Evolutionary conservation across 176 grass and related monocot genomes (phyloP).

Genomic region (Pontederia crassipes): DNA sequence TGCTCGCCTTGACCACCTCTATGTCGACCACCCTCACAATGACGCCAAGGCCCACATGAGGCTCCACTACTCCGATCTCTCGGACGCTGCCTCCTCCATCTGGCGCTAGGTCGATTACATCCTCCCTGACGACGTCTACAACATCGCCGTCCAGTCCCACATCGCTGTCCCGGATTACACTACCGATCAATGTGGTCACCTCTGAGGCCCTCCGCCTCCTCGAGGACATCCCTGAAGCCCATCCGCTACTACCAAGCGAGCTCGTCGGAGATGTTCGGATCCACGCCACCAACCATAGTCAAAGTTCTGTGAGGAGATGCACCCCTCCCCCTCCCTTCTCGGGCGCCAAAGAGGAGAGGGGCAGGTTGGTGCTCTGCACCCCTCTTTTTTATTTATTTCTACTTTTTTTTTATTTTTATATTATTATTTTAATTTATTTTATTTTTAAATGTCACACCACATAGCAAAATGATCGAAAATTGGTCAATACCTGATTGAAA

Average conservation of each 20-base stretch:
- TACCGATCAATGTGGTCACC: constrained; percentile 53
- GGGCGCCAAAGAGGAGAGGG: too few species aligned
- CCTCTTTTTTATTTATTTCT: too few species aligned
- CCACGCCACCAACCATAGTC: constrained; percentile 83
- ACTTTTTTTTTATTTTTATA: too few species aligned
- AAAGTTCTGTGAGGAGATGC: constrained; percentile 8
- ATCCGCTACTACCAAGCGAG: constrained; percentile 92
- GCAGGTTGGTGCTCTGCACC: too few species aligned
- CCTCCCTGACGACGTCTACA: constrained; percentile 96
- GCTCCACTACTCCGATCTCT: constrained; percentile 95
- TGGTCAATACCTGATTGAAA: too few species aligned
- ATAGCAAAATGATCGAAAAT: too few species aligned
- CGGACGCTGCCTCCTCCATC: constrained; percentile 87
- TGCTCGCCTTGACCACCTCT: constrained; percentile 70
- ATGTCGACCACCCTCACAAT: constrained; percentile 90
- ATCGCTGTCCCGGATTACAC: constrained; percentile 94
- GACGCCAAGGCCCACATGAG: constrained; percentile 54
- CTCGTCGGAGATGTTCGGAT: constrained; percentile 95
- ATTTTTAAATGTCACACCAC: too few species aligned
- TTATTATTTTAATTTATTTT: too few species aligned
- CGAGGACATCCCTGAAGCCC: constrained; percentile 54
- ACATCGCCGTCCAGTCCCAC: constrained; percentile 89
- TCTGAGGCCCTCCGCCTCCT: constrained; percentile 86
- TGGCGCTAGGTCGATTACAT: constrained; percentile 69
- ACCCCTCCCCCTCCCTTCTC: too few species aligned